A percentile compares a stretch with the other conserved stretches of the same genome.
These are phyloP conservation scores for Capronia coronata DNA, from an alignment of 2,329 filamentous ascomycete genomes.

Conservation along the genomic window DNA sequence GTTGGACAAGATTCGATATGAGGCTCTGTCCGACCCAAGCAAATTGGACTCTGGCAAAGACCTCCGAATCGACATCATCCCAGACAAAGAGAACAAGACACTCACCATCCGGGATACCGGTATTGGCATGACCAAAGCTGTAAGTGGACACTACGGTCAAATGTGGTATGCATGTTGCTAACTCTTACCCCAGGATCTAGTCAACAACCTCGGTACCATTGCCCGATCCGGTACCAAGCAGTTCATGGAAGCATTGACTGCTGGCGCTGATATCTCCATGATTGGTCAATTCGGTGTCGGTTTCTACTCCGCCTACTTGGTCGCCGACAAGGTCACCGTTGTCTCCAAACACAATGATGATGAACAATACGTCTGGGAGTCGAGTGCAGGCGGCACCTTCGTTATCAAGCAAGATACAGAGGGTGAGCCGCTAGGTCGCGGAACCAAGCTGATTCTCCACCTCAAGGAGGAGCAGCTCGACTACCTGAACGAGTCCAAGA, in stretches of 20 bases:
- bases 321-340: slow-evolving; percentile 92
- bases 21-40: slow-evolving; percentile 91
- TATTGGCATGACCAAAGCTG: slow-evolving; percentile 99
- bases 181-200: slow-evolving; percentile 65
- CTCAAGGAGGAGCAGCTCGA: slow-evolving; percentile 98
- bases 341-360: slow-evolving; percentile 99
- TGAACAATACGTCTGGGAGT: slow-evolving; percentile 99
- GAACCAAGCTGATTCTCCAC: slow-evolving; percentile 97
- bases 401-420: slow-evolving; percentile 84
- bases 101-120: slow-evolving; percentile 94
- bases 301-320: slow-evolving; percentile 99
- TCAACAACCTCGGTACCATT: slow-evolving; percentile 99
- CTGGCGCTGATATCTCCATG: slow-evolving; percentile 99
- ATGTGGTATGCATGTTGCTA: slow-evolving; percentile 30
- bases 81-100: slow-evolving; percentile 95
- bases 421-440: slow-evolving; percentile 82
- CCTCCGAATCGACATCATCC: slow-evolving; percentile 97
- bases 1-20: slow-evolving; percentile 99
- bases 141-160: slow-evolving; percentile 44
- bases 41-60: slow-evolving; percentile 98
- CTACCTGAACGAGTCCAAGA: slow-evolving; percentile 96
- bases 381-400: slow-evolving; percentile 94
- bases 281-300: slow-evolving; percentile 99
- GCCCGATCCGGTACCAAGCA: slow-evolving; percentile 99
- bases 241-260: slow-evolving; percentile 99